These are phyloP conservation scores for Penicillium sp. DNA, from an alignment of 2,329 filamentous ascomycete genomes.

Conservation along the genomic window DNA sequence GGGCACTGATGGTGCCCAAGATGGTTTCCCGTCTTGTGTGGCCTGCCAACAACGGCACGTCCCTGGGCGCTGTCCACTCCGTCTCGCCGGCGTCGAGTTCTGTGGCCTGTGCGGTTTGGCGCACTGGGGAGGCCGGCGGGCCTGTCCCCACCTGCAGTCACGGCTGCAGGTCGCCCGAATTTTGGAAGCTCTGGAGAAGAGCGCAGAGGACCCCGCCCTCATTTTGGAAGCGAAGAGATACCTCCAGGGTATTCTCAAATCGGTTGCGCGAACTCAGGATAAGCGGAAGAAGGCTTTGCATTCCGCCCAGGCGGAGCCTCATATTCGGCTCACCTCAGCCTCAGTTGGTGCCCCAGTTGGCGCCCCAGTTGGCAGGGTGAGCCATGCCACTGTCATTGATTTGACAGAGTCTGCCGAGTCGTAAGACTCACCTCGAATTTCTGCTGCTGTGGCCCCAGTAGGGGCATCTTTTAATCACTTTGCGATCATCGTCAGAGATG, in stretches of 20 bases:
- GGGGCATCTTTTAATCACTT: not conserved
- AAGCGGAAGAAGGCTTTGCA: slow-evolving; percentile 29
- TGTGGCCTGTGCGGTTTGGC: slow-evolving; percentile 65
- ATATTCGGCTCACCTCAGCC: not conserved
- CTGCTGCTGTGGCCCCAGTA: not conserved
- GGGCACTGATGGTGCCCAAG: slow-evolving; percentile 19
- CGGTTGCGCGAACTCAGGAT: slow-evolving; percentile 49
- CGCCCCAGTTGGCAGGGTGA: not conserved
- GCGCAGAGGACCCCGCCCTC: slow-evolving; percentile 53
- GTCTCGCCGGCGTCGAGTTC: slow-evolving; percentile 56
- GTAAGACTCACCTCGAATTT: not conserved
- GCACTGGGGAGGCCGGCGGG: slow-evolving; percentile 55
- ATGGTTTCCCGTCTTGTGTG: slow-evolving; percentile 41
- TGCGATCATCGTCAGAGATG: not conserved
- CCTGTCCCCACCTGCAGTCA: slow-evolving; percentile 61
- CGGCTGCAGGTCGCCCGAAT: slow-evolving; percentile 63
- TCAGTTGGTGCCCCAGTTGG: not conserved
- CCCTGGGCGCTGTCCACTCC: slow-evolving; percentile 60
- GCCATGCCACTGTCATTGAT: not conserved
- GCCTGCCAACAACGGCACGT: slow-evolving; percentile 56
- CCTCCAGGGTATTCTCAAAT: slow-evolving; percentile 55
- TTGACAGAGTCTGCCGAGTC: not conserved
- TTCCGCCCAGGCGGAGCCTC: not conserved
- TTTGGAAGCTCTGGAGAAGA: slow-evolving; percentile 60
- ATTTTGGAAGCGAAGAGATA: slow-evolving; percentile 57